Conservation (phyloP, 1,284 basidiomycete species). For the Prillingera fragicola region DNA sequence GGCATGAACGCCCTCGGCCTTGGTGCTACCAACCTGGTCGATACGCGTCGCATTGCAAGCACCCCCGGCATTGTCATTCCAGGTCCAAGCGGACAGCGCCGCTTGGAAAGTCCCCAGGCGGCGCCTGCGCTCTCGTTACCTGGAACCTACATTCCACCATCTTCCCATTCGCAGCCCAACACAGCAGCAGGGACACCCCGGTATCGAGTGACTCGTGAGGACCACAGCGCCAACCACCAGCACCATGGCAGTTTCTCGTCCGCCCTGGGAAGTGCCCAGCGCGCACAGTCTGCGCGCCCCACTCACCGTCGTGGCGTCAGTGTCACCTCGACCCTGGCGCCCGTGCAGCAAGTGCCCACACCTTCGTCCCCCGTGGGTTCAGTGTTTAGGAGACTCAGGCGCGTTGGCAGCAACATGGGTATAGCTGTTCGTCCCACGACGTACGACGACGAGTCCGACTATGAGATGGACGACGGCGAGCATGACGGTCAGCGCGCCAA, state of each 20-base stretch:
- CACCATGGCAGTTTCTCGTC: neutral
- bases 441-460: conserved; percentile 23
- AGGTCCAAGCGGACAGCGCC: conserved; percentile 3
- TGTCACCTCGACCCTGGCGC: conserved; percentile 6
- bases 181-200: conserved; percentile 5
- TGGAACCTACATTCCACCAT: neutral
- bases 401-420: conserved; percentile 35
- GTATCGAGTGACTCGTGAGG: neutral
- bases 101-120: too few relatives aligned
- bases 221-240: neutral
- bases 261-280: neutral
- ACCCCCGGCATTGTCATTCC: conserved; percentile 1
- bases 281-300: neutral
- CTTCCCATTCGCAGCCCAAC: conserved; percentile 1
- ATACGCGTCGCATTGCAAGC: conserved; percentile 12
- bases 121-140: too few relatives aligned
- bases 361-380: conserved; percentile 22
- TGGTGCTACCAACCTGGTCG: neutral
- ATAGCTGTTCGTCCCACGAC: conserved; percentile 27
- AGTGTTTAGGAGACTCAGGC: conserved; percentile 28
- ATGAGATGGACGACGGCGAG: conserved; percentile 35
- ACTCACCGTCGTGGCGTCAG: conserved; percentile 7
- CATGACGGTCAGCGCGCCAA: conserved; percentile 61
- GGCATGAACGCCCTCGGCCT: neutral
- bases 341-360: conserved; percentile 1